Evolutionary conservation across 2,329 filamentous ascomycete species (phyloP), one percentile per base, ranked within the genome.

Genomic region (Fusarium dlaminii): DNA sequence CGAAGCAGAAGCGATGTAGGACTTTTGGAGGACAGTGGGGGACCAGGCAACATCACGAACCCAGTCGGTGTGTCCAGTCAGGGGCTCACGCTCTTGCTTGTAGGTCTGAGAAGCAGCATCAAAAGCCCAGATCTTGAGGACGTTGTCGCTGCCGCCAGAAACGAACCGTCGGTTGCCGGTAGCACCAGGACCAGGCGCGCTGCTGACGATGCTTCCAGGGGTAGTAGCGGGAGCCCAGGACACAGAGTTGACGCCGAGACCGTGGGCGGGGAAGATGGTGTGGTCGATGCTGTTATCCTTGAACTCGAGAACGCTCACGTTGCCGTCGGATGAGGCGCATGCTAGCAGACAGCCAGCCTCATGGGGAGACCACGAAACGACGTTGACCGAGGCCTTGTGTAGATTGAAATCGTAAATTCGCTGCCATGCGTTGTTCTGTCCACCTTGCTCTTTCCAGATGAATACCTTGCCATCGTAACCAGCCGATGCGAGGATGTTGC

Each of bases 381-480:
- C 94, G 87, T 99, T 99, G 79, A 99, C 96, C 58, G 93, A 96
- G 56, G 96, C 96, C 83, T 96, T 97, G 90, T 98, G 96, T 62
- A 96, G 90, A 72, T 93, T 92, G 81, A 97, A 97, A 80, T 97
- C 94, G 86, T 96, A 97, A 83, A 98, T 94, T 81, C 93, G 92
- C 80, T 95, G 93, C 93, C 93, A 95, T 78, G 90, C 86, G 76
- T 87, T 89, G 78, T 84, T 87, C 74, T 82, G 82, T 61, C 77
- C 75, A n/a, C 80, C 80, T 83, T 95, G 92, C 85, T 99, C 96
- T 83, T 95, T 94, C 95, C 96, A 99, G 88, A 99, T 97, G 83
- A 98, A 91, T 75, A 99, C 96, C 84, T 98, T 98, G 84, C 96
- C 96, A 84, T 99, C 96, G 86, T 98, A 99, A 75, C 94, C 94